Evolutionary conservation across 805 yeast species (phyloP).

Genomic region (Yamadazyma tumulicola): DNA sequence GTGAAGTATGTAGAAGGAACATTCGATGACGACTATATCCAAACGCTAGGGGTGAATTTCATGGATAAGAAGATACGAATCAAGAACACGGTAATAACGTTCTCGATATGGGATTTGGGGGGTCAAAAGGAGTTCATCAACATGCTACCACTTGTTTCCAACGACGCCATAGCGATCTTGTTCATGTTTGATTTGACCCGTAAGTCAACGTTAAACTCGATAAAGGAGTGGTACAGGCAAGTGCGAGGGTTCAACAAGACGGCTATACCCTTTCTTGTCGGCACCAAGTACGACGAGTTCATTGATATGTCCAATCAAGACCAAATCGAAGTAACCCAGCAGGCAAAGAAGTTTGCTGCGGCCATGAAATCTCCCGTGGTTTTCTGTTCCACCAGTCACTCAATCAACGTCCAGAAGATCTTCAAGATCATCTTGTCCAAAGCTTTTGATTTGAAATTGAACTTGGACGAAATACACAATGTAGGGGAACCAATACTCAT

Average conservation of each 20-base stretch:
- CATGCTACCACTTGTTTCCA: constrained; percentile 89
- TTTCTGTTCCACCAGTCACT: constrained; percentile 87
- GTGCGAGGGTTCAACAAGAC: constrained; percentile 85
- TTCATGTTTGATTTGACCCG: constrained; percentile 88
- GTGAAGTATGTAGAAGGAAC: constrained; percentile 95
- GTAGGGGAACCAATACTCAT: constrained; percentile 91
- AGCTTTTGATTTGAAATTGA: constrained; percentile 81
- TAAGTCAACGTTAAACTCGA: constrained; percentile 77
- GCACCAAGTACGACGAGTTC: constrained; percentile 90
- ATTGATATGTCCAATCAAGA: constrained; percentile 74
- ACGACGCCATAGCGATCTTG: constrained; percentile 87
- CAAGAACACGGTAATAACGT: constrained; percentile 82
- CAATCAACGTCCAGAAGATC: constrained; percentile 89
- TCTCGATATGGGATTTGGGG: constrained; percentile 93
- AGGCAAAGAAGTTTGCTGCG: constrained; percentile 78
- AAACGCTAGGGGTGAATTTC: constrained; percentile 91
- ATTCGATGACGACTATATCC: constrained; percentile 88
- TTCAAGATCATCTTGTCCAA: constrained; percentile 88
- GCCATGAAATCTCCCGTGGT: constrained; percentile 86
- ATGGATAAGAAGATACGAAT: constrained; percentile 87
- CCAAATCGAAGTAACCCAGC: constrained; percentile 78
- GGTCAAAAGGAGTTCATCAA: constrained; percentile 94
- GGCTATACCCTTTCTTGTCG: constrained; percentile 87
- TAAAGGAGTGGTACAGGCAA: constrained; percentile 93
- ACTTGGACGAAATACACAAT: constrained; percentile 76